These are phyloP conservation scores for Picochlorum sp. DNA, from an alignment of 139 green algal species.

Conservation along the genomic window DNA sequence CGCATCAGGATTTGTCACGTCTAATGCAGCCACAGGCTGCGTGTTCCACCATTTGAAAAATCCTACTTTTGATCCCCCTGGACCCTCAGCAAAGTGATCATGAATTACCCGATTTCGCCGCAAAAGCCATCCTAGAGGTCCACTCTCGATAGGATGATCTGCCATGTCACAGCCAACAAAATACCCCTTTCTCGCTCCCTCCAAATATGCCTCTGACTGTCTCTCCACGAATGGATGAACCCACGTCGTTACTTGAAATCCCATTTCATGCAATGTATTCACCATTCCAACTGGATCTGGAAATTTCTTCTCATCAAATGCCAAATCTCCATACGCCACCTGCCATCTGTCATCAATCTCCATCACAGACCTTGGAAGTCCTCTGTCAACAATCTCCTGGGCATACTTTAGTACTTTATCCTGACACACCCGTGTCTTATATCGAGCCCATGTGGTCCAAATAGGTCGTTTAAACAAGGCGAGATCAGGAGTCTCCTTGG, in stretches of 20 bases:
- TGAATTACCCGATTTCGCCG: too few species aligned
- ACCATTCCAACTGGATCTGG: constrained; percentile 40
- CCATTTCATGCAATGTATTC: constrained; percentile 43
- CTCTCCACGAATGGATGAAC: constrained; percentile 60
- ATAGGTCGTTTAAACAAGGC: constrained; percentile 44
- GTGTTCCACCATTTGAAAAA: constrained; percentile 56
- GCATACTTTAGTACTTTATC: constrained; percentile 48
- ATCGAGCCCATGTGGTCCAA: constrained; percentile 61
- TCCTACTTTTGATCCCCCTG: constrained; percentile 8
- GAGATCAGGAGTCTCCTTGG: constrained; percentile 10
- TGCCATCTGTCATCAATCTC: constrained; percentile 27
- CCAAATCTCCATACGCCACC: constrained; percentile 36
- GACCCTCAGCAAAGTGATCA: not conserved
- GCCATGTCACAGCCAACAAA: constrained; percentile 35
- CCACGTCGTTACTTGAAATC: constrained; percentile 63
- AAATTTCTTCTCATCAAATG: constrained; percentile 51
- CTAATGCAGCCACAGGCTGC: constrained; percentile 41
- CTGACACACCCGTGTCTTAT: constrained; percentile 43
- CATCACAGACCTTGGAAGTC: constrained; percentile 23
- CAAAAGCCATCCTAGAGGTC: not conserved
- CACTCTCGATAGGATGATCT: not conserved
- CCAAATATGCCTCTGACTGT: constrained; percentile 41
- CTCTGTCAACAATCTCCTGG: constrained; percentile 43
- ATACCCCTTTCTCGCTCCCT: constrained; percentile 45
- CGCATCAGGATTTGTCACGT: constrained; percentile 60